Conservation (phyloP, 2,329 filamentous ascomycete genomes). For the Didymella keratinophila region DNA sequence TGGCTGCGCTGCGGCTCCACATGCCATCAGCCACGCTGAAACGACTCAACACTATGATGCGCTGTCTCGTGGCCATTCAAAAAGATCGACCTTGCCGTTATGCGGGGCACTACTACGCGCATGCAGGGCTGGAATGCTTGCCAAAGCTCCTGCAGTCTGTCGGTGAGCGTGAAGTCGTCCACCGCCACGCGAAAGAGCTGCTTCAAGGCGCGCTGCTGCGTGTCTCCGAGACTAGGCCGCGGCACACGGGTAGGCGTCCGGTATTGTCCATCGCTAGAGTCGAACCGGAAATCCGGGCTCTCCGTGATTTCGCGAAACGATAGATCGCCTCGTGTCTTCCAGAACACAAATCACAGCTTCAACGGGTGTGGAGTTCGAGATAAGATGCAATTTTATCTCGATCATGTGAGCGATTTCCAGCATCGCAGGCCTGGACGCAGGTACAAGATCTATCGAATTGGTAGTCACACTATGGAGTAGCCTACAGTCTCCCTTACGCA, state of each 20-base stretch:
- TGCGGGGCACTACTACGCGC: conserved; percentile 18
- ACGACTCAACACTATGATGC: conserved; percentile 45
- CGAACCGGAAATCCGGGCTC: conserved; percentile 18
- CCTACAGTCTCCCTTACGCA: conserved; percentile 8
- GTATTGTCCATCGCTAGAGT: conserved; percentile 16
- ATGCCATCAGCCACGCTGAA: conserved; percentile 36
- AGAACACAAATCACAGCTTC: conserved; percentile 22
- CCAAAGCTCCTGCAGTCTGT: conserved; percentile 17
- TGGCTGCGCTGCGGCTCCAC: conserved; percentile 23
- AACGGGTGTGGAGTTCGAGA: conserved; percentile 7
- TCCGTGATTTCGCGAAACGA: conserved; percentile 24
- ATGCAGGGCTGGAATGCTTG: conserved; percentile 17
- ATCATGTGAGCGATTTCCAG: conserved; percentile 12
- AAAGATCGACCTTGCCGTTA: conserved; percentile 21
- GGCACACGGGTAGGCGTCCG: conserved; percentile 20
- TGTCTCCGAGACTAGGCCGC: conserved; percentile 21
- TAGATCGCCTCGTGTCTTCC: conserved; percentile 23
- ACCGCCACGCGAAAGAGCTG: conserved; percentile 13
- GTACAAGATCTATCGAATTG: conserved; percentile 4
- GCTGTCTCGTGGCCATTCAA: conserved; percentile 17
- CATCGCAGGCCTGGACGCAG: conserved; percentile 10
- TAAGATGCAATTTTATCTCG: conserved; percentile 12
- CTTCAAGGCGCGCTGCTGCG: conserved; percentile 20
- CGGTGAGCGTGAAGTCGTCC: conserved; percentile 20
- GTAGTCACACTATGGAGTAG: conserved; percentile 7